Conservation (phyloP, 805 yeast genomes). For the Teunomyces atbi region DNA sequence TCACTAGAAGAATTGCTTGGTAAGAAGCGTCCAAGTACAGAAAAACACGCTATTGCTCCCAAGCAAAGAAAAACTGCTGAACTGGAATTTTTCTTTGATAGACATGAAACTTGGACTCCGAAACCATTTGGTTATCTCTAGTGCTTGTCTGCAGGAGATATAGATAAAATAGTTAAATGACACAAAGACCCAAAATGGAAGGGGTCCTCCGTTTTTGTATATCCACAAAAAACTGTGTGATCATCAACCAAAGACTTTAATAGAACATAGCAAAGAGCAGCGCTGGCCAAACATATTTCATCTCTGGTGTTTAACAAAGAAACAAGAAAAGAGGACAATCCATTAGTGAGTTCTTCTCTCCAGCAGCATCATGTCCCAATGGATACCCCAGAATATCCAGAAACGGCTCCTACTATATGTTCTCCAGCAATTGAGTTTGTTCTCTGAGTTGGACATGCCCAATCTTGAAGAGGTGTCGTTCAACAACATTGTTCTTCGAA, state of each 20-base stretch:
- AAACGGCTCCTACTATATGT: slow-evolving; percentile 77
- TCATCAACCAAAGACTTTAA: neutral
- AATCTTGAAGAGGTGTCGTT: slow-evolving; percentile 75
- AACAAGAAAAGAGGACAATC: too few species aligned
- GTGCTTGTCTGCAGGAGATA: neutral
- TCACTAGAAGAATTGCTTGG: slow-evolving; percentile 25
- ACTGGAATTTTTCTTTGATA: slow-evolving; percentile 28
- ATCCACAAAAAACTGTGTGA: slow-evolving; percentile 1
- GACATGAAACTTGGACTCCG: slow-evolving; percentile 46
- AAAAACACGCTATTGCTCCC: slow-evolving; percentile 17
- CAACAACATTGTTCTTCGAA: slow-evolving; percentile 49
- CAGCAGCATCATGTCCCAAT: slow-evolving; percentile 34
- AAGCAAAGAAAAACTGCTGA: slow-evolving; percentile 4
- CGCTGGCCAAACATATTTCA: neutral
- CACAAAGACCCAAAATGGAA: neutral
- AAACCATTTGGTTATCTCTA: slow-evolving; percentile 49
- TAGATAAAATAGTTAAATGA: neutral
- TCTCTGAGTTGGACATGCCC: slow-evolving; percentile 78
- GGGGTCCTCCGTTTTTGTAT: neutral
- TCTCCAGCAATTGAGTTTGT: slow-evolving; percentile 74
- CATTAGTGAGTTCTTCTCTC: neutral
- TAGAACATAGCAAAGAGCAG: neutral
- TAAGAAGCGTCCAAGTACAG: slow-evolving; percentile 13
- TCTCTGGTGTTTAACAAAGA: neutral
- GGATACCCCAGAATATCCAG: slow-evolving; percentile 87